These are phyloP conservation scores for Ustilago loliicola DNA, from an alignment of 1,284 basidiomycete species.

Conservation along the genomic window DNA sequence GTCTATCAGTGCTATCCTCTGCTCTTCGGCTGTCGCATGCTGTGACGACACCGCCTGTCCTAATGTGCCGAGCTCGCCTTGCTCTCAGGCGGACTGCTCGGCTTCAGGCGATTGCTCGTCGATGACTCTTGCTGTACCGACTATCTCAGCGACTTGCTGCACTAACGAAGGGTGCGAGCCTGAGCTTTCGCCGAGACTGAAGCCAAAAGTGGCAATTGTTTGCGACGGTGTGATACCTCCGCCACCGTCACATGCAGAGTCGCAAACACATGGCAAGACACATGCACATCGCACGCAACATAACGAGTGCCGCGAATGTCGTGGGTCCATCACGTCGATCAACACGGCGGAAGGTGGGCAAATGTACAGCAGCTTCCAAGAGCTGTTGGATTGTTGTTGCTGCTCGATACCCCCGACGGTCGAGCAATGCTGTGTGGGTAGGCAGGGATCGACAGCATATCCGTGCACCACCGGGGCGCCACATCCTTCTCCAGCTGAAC, in stretches of 20 bases:
- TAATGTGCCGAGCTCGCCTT: slow-evolving; percentile 22
- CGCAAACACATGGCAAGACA: not conserved
- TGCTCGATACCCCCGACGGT: slow-evolving; percentile 43
- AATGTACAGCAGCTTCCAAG: slow-evolving; percentile 52
- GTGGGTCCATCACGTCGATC: slow-evolving; percentile 24
- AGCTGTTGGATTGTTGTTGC: slow-evolving; percentile 53
- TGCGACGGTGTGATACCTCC: slow-evolving; percentile 15
- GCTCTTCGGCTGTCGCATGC: slow-evolving; percentile 30
- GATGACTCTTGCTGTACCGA: slow-evolving; percentile 25
- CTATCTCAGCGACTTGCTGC: slow-evolving; percentile 33
- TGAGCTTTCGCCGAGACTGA: slow-evolving; percentile 5
- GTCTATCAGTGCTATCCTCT: slow-evolving; percentile 17
- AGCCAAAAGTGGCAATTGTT: slow-evolving; percentile 2
- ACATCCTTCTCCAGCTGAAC: slow-evolving; percentile 13
- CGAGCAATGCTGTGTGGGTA: slow-evolving; percentile 43
- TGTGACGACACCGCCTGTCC: slow-evolving; percentile 30
- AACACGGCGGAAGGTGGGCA: slow-evolving; percentile 26
- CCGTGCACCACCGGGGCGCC: slow-evolving; percentile 13
- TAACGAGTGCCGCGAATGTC: slow-evolving; percentile 38
- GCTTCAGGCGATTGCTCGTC: slow-evolving; percentile 24
- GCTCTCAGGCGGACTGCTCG: slow-evolving; percentile 25
- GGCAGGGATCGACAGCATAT: slow-evolving; percentile 8
- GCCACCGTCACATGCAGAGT: not conserved
- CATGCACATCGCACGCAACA: not conserved
- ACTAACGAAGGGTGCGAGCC: slow-evolving; percentile 30